phyloP scores from a whole-genome alignment of 805 yeast species.

The Yamadazyma scolyti region DNA sequence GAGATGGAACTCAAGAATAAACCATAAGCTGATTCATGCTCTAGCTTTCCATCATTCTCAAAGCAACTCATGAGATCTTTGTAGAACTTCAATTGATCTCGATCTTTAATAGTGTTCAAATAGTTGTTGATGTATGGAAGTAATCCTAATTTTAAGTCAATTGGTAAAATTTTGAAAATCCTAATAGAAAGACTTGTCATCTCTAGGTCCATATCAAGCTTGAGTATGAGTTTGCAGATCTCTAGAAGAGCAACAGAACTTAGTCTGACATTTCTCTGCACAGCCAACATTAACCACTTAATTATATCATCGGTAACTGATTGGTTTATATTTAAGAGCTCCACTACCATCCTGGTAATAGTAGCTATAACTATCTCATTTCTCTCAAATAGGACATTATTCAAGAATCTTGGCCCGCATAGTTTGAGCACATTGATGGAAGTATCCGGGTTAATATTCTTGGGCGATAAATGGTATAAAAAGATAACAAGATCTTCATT shows the following conservation, averaged over 20 bases:
- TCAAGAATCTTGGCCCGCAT: slow-evolving; percentile 5
- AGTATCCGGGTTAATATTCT: not conserved
- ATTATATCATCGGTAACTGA: slow-evolving; percentile 5
- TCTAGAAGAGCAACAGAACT: slow-evolving; percentile 3
- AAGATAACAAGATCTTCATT: no score
- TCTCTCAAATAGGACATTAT: slow-evolving; percentile 9
- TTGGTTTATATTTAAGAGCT: not conserved
- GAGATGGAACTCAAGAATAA: slow-evolving; percentile 7
- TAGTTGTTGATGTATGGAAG: slow-evolving; percentile 6
- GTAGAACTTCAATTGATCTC: slow-evolving; percentile 7
- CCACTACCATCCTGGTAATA: slow-evolving; percentile 4
- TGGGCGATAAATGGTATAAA: no score
- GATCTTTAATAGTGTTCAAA: not conserved
- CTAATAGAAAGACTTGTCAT: slow-evolving; percentile 2
- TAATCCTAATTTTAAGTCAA: slow-evolving; percentile 5
- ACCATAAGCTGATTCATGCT: slow-evolving; percentile 8
- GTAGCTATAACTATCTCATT: slow-evolving; percentile 7
- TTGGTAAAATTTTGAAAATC: slow-evolving; percentile 3
- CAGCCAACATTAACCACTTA: slow-evolving; percentile 9
- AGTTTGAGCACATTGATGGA: not conserved
- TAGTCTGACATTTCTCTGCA: slow-evolving; percentile 5
- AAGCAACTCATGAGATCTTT: slow-evolving; percentile 3
- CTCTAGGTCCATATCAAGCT: not conserved
- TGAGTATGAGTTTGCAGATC: not conserved
- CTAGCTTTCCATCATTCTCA: not conserved